Evolutionary conservation across 306 rosid species (phyloP).

Genomic region (Mimosa pudica): DNA sequence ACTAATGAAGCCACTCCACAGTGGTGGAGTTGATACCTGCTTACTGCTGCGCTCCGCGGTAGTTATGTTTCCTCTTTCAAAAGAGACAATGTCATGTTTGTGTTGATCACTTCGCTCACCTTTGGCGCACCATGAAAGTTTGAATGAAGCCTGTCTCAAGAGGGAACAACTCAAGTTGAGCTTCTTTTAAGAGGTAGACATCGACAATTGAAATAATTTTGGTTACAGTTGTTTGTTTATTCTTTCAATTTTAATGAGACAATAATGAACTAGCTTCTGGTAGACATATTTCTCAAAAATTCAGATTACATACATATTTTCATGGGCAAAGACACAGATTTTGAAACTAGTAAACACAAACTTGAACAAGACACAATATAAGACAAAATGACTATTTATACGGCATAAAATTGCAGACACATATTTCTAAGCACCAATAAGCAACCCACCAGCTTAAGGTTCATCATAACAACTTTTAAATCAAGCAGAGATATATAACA

Average conservation of each 20-base stretch:
- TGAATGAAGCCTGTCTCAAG: constrained; percentile 79
- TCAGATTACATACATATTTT: constrained; percentile 23
- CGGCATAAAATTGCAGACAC: not conserved
- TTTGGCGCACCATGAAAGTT: constrained; percentile 88
- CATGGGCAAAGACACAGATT: constrained; percentile 21
- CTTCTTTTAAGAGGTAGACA: not conserved
- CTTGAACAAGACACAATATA: constrained; percentile 9
- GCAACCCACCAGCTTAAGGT: constrained; percentile 23
- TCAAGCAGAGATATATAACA: constrained; percentile 21
- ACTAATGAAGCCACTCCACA: constrained; percentile 32
- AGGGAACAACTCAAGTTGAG: not conserved
- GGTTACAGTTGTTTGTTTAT: constrained; percentile 24
- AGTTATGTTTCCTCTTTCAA: constrained; percentile 95
- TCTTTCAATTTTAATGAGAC: constrained; percentile 3
- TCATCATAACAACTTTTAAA: constrained; percentile 30
- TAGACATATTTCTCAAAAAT: constrained; percentile 31
- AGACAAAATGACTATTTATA: constrained; percentile 1
- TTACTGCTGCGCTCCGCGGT: constrained; percentile 97
- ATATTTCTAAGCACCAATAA: constrained; percentile 23
- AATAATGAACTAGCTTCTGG: constrained; percentile 15
- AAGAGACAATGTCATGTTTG: constrained; percentile 94
- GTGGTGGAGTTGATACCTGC: constrained; percentile 62
- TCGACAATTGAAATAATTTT: constrained; percentile 9
- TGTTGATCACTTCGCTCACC: constrained; percentile 86
- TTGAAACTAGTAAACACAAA: constrained; percentile 27